Evolutionary conservation across 169 alveolate species (phyloP).

Genomic region (Plasmodium falciparum): DNA sequence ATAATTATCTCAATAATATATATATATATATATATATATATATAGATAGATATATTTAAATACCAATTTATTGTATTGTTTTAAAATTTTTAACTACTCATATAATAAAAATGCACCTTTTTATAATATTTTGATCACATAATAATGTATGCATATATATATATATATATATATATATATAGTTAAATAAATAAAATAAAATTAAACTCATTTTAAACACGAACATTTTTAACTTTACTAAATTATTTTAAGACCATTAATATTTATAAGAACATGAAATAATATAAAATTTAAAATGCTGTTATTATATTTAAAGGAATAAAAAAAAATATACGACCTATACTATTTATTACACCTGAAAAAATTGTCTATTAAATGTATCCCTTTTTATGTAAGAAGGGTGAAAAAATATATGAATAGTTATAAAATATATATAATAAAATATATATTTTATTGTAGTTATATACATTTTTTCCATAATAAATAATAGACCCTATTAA

Average conservation of each 20-base stretch:
- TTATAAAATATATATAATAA: no score
- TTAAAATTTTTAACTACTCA: conserved; percentile 31
- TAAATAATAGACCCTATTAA: no score
- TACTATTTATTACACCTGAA: no score
- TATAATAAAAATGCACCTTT: conserved; percentile 49
- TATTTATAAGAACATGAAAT: conserved; percentile 3
- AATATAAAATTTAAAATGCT: no score
- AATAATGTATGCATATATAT: not conserved
- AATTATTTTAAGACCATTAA: conserved; percentile 1
- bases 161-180: no score
- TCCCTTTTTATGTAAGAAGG: no score
- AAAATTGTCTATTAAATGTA: no score
- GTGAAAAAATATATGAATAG: no score
- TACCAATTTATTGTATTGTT: conserved; percentile 39
- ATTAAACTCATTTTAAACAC: conserved; percentile 13
- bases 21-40: conserved; percentile 6
- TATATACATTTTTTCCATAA: no score
- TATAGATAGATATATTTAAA: conserved; percentile 16
- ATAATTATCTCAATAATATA: not conserved
- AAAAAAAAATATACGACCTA: no score
- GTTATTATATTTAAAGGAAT: no score
- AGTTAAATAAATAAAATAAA: conserved; percentile 12
- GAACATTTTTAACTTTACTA: conserved; percentile 34
- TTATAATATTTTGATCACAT: not conserved
- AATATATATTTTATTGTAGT: no score